Evolutionary conservation across 2,329 filamentous ascomycete species (phyloP), one percentile per base, ranked within the genome.

Genomic region (Xylaria sp.): DNA sequence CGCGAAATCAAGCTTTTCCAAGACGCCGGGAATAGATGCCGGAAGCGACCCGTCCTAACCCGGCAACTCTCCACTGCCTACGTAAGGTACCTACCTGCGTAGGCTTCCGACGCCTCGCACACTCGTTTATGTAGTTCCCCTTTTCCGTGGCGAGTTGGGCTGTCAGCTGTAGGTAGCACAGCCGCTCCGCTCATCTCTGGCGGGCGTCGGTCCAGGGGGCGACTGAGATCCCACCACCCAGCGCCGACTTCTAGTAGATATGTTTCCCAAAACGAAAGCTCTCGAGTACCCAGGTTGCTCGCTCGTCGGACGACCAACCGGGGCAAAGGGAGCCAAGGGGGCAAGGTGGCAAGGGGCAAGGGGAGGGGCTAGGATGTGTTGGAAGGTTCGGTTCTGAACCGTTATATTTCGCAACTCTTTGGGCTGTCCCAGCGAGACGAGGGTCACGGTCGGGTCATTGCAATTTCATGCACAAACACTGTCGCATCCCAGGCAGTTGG

Each of bases 1-100:
- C 42, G 50, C 55, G 31, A 50, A 65, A 68, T 62, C 65, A 68
- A 68, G 66, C 66, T 68, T 68, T 65, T 62, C 54, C 58, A 68
- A 65, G 66, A 49, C 57, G n/a, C 39, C 66, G 64, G 66, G 57
- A 56, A 60, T 39, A 68, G 25, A 25, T 68, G 62, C 62, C 66
- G 61, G 66, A n/a, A 55, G 25, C 49, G 47, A 59, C 39, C 62
- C 54, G 53, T 53, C 47, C 49, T 53, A 44, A 39, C 29, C 57
- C 54, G 57, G 54, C 57, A 65, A 58, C 47, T 56, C 25, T 15
- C 22, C 44, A 27, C 42, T 44, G 5, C 17, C 11, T 49, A n/a
- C 44, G n/a, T 47, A 45, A 53, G 45, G 51, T 31, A 38, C 27
- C 10, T 51, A n/a, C n/a, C n/a, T n/a, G n/a, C n/a, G 17, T 22